Conservation (phyloP, 2,329 filamentous ascomycete species). For the Pestalotiopsis sp. region DNA sequence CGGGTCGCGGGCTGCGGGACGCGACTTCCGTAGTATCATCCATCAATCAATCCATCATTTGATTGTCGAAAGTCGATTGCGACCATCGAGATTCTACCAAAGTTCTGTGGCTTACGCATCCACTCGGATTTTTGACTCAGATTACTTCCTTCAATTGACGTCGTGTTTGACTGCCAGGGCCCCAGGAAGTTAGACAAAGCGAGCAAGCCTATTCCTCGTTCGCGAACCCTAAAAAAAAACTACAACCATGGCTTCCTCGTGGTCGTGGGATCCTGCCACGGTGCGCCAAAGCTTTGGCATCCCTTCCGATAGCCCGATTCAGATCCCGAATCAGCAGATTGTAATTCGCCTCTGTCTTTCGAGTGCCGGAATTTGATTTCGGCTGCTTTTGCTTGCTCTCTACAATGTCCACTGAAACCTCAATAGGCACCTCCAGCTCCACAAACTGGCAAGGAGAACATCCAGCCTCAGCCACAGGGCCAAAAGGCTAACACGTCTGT, state of each 20-base stretch:
- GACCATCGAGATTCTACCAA: background rate
- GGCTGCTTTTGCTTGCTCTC: background rate
- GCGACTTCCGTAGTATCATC: background rate
- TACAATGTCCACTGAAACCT: background rate
- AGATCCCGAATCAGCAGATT: background rate
- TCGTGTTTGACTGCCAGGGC: background rate
- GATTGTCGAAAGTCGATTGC: background rate
- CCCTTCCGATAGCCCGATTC: background rate
- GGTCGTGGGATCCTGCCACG: slow-evolving; percentile 18
- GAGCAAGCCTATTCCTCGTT: background rate
- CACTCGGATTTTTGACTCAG: background rate
- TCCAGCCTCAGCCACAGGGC: background rate
- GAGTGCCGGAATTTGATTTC: background rate
- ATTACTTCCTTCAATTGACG: background rate
- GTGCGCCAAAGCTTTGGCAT: slow-evolving; percentile 5
- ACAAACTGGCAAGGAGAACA: background rate
- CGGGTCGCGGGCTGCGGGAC: background rate
- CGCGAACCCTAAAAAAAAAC: background rate
- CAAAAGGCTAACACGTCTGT: slow-evolving; percentile 3
- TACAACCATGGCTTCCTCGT: slow-evolving; percentile 8
- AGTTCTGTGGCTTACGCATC: background rate
- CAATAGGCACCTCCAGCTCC: background rate
- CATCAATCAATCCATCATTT: background rate
- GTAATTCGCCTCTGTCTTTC: background rate
- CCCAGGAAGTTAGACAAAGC: background rate